Conservation (phyloP, 73 alveolate genomes). For the Tetrahymena thermophila region DNA sequence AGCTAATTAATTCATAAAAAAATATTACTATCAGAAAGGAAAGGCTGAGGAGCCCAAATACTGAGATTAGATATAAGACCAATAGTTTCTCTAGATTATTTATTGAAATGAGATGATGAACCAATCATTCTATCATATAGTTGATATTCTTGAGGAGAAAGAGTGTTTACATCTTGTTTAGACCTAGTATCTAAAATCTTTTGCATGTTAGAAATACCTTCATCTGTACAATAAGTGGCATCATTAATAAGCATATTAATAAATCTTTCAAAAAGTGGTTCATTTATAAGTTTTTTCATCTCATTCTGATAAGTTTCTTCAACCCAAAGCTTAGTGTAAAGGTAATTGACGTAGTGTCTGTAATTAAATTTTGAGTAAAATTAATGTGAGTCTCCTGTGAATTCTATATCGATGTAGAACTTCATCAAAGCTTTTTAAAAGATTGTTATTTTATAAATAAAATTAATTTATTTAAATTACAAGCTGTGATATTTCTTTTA, state of each 20-base stretch:
- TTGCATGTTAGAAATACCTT: conserved; percentile 53
- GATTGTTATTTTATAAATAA: background rate
- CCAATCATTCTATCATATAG: conserved; percentile 20
- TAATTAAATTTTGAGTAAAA: conserved; percentile 65
- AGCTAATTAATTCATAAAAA: background rate
- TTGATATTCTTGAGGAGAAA: conserved; percentile 45
- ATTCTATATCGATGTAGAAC: conserved; percentile 64
- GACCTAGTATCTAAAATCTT: conserved; percentile 41
- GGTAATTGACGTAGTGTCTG: conserved; percentile 51
- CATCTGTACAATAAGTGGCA: conserved; percentile 63
- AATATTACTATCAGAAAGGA: conserved; percentile 20
- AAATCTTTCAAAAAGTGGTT: conserved; percentile 52
- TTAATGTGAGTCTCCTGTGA: conserved; percentile 48
- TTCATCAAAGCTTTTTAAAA: conserved; percentile 15
- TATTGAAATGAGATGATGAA: conserved; percentile 50
- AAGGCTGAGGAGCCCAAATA: conserved; percentile 47
- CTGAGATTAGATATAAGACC: conserved; percentile 40
- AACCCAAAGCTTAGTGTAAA: conserved; percentile 61
- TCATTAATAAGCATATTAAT: conserved; percentile 62
- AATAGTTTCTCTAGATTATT: conserved; percentile 54
- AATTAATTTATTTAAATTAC: background rate
- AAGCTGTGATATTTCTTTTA: conserved; percentile 23
- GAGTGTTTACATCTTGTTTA: background rate
- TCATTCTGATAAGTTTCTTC: conserved; percentile 25
- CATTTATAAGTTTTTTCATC: conserved; percentile 23